Evolutionary conservation across 768 basidiomycete species (phyloP).

Genomic region (Lanmaoa rubissima): DNA sequence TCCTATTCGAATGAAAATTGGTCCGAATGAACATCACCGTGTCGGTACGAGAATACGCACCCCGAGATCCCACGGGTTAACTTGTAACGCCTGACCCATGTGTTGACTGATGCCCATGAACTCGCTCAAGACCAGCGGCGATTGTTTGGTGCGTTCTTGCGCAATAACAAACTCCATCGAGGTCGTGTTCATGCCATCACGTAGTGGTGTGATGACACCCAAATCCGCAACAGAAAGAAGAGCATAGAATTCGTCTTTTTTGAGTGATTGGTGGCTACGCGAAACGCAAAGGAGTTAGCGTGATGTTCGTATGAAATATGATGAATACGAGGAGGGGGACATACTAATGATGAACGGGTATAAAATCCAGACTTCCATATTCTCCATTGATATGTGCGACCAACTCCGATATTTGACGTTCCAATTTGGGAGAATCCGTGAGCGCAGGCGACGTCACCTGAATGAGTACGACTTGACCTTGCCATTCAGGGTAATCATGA

Average conservation of each 20-base stretch:
- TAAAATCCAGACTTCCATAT: conserved; percentile 91
- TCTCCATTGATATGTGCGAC: conserved; percentile 96
- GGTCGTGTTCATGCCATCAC: conserved; percentile 99
- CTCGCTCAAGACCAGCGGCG: conserved; percentile 89
- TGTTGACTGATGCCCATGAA: conserved; percentile 97
- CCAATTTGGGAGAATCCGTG: conserved; percentile 90
- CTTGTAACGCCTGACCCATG: conserved; percentile 84
- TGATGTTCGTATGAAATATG: background rate
- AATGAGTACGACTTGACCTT: conserved; percentile 82
- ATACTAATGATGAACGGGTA: conserved; percentile 97
- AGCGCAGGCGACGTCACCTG: conserved; percentile 88
- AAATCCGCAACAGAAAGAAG: conserved; percentile 90
- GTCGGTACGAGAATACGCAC: conserved; percentile 40
- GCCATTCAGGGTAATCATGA: conserved; percentile 93
- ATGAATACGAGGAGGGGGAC: conserved; percentile 30
- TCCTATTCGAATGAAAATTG: conserved; percentile 44
- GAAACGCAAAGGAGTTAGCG: background rate
- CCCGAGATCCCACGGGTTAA: conserved; percentile 96
- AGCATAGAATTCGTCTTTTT: conserved; percentile 98
- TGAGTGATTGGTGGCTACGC: conserved; percentile 88
- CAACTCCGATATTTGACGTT: conserved; percentile 89
- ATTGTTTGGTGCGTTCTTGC: conserved; percentile 79
- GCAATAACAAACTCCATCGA: conserved; percentile 98
- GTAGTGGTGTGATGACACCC: conserved; percentile 90
- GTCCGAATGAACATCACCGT: background rate